Conservation (phyloP, 164 flowering plant genomes). For the Umbilicus rupestris region DNA sequence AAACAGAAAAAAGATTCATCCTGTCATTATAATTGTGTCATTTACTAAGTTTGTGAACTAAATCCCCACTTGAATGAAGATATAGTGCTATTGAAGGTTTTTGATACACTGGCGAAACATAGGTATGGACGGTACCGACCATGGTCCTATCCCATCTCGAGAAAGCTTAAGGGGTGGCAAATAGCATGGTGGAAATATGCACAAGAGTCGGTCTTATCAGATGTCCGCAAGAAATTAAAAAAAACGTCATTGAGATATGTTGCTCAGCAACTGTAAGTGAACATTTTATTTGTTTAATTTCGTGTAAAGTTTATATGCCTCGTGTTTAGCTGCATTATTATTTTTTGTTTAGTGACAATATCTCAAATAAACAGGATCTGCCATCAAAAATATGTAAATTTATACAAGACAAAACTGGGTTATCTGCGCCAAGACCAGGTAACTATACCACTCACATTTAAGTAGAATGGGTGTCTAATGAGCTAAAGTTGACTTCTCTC, state of each 20-base stretch:
- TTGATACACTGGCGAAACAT: background rate
- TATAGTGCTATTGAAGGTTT: background rate
- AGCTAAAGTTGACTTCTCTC: background rate
- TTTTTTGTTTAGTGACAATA: background rate
- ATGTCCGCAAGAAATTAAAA: conserved; percentile 55
- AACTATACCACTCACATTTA: conserved; percentile 3
- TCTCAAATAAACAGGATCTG: conserved; percentile 33
- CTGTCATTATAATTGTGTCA: background rate
- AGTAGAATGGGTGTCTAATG: background rate
- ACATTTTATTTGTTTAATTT: background rate
- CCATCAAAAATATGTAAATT: conserved; percentile 62
- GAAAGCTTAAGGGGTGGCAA: conserved; percentile 66
- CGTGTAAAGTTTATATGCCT: background rate
- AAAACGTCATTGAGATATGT: conserved; percentile 76
- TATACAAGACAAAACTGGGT: conserved; percentile 66
- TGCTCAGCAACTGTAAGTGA: conserved; percentile 64
- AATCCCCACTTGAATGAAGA: background rate
- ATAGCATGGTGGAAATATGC: conserved; percentile 93
- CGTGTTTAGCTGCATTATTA: background rate
- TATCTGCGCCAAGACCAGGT: conserved; percentile 69
- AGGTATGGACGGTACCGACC: conserved; percentile 94
- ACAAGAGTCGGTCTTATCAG: conserved; percentile 64
- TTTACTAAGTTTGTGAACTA: background rate
- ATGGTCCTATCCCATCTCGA: conserved; percentile 37
- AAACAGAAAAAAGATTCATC: background rate